A percentile compares a stretch with the other conserved stretches of the same genome.
Evolutionary conservation across 2,329 filamentous ascomycete genomes (phyloP).

Genomic region (Aureobasidium sp.): DNA sequence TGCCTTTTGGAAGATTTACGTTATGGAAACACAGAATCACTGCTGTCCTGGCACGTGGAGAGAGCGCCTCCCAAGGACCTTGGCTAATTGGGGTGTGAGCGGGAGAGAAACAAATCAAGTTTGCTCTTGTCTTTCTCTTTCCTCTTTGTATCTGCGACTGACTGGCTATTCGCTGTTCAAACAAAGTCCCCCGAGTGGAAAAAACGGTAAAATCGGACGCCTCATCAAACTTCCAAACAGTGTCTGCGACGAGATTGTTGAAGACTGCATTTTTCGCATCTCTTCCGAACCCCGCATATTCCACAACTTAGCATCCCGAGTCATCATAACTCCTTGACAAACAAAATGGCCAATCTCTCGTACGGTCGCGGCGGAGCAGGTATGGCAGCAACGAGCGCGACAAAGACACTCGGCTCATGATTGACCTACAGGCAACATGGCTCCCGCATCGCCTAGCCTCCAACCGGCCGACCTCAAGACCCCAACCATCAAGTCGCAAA

Average conservation of each 20-base stretch:
- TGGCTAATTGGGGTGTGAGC: background rate
- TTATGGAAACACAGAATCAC: conserved; percentile 7
- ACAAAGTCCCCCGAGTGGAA: background rate
- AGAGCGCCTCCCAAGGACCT: background rate
- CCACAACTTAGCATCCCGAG: background rate
- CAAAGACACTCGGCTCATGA: background rate
- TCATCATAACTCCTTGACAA: background rate
- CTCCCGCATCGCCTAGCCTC: conserved; percentile 31
- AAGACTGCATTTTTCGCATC: background rate
- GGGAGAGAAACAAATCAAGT: background rate
- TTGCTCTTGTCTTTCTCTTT: background rate
- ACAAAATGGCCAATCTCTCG: conserved; percentile 36
- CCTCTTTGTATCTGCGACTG: background rate
- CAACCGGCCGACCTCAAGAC: conserved; percentile 60
- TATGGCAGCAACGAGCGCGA: conserved; percentile 27
- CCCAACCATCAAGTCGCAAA: conserved; percentile 72
- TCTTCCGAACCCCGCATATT: background rate
- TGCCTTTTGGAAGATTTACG: background rate
- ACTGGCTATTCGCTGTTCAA: background rate
- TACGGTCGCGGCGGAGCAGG: conserved; percentile 73
- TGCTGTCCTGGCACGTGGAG: background rate
- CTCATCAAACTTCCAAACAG: background rate
- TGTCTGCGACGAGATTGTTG: background rate
- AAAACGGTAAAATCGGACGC: conserved; percentile 2
- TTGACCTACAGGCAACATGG: conserved; percentile 41